Evolutionary conservation across 768 basidiomycete species (phyloP), one percentile per base, ranked within the genome.

Genomic region (Galerina sulciceps): DNA sequence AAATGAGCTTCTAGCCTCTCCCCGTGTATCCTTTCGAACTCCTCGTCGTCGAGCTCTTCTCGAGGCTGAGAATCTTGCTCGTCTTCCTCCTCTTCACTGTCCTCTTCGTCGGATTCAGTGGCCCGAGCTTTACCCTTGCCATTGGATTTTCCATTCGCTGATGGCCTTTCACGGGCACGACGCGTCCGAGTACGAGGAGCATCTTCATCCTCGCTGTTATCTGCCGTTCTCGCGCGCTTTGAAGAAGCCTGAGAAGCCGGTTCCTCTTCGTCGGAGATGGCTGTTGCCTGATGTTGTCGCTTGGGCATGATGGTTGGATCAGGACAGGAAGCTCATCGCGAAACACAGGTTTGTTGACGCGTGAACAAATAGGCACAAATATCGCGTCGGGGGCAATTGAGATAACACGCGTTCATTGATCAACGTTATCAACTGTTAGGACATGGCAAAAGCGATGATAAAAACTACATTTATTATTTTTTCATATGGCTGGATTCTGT

Each of bases 11-110:
- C 84, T 48, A 90, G 79, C 37, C 74, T 76, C 43, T 81, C 84
- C 9, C 82, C 83, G 53, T 88, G 76, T 47, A 85, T 79, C 57
- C 82, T 79, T 60, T 91, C 90, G 57, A 90, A 87, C 66, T 79
- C 75, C 60, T 85, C 82, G 54, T 90, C 88, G n/a, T 84, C 84
- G 34, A 81, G 81, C 55, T 85, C 83, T 50, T 80, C 73, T 10
- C 77, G 78, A 9, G 73, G 75, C 6, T 75, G 70, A 4, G 73
- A 74, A 20, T 63, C 67, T 4, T 74, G 73, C 34, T 74, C 73
- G n/a, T 64, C 64, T 22, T 73, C 72, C 38, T 67, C 71, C 1
- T 69, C 72, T 4, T 67, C 63, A 13, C 58, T 68, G 42, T 60
- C 73, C 50, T 68, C 66, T 18, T 71, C 73, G 14, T 74, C 71